Conservation (phyloP, 23 red algal species). For the Gracilaria domingensis region DNA sequence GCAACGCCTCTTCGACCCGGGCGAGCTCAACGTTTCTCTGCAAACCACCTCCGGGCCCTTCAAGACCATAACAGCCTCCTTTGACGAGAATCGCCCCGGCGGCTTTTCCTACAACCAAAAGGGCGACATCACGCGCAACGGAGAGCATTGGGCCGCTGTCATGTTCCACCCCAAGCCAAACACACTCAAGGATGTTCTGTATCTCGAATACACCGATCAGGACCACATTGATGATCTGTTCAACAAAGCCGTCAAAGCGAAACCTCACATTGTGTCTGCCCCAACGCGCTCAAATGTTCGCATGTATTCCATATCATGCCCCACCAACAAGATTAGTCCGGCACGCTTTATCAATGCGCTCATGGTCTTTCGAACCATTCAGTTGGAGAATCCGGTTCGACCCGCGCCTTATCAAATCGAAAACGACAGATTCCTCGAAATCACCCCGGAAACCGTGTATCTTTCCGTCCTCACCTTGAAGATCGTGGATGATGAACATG, state of each 20-base stretch:
- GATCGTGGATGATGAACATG: slow-evolving; percentile 38
- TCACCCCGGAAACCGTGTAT: slow-evolving; percentile 24
- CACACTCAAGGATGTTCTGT: slow-evolving; percentile 18
- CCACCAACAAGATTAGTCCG: slow-evolving; percentile 10
- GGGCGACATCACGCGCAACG: slow-evolving; percentile 46
- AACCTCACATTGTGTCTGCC: neutral
- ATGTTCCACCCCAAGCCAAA: slow-evolving; percentile 10
- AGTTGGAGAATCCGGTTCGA: slow-evolving; percentile 36
- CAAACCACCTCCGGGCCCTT: slow-evolving; percentile 16
- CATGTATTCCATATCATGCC: slow-evolving; percentile 39
- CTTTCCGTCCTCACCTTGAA: slow-evolving; percentile 29
- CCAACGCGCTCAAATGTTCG: slow-evolving; percentile 23
- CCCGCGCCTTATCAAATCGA: slow-evolving; percentile 8
- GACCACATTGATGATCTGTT: slow-evolving; percentile 24
- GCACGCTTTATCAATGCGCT: slow-evolving; percentile 32
- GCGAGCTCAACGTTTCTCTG: slow-evolving; percentile 19
- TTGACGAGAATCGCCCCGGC: slow-evolving; percentile 1
- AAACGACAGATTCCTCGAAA: slow-evolving; percentile 6
- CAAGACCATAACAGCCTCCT: slow-evolving; percentile 10
- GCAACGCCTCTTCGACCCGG: slow-evolving; percentile 8
- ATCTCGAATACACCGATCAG: slow-evolving; percentile 54
- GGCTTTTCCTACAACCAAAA: neutral
- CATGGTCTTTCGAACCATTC: slow-evolving; percentile 50
- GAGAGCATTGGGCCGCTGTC: slow-evolving; percentile 24
- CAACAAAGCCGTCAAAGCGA: neutral